These are phyloP conservation scores for Colletotrichum scovillei DNA, from an alignment of 2,329 filamentous ascomycete genomes.

Conservation along the genomic window DNA sequence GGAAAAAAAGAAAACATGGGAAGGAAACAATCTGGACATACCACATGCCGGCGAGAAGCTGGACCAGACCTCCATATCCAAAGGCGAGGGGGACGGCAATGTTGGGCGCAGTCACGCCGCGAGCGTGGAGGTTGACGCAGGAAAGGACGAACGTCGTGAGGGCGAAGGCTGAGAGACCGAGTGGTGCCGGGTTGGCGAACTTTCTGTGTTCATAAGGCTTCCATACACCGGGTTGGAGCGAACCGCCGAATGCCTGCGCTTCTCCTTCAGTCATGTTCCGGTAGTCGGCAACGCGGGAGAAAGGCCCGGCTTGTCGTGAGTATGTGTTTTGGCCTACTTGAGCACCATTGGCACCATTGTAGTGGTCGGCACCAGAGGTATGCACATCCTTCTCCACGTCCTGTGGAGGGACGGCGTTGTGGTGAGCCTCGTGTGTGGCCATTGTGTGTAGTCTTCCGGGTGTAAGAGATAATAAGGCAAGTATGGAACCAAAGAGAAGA, in stretches of 20 bases:
- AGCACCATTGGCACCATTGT: constrained; percentile 23
- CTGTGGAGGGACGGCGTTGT: constrained; percentile 16
- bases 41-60: constrained; percentile 89
- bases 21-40: constrained; percentile 55
- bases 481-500: background rate
- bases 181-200: constrained; percentile 82
- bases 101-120: constrained; percentile 69
- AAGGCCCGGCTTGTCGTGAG: constrained; percentile 28
- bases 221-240: constrained; percentile 78
- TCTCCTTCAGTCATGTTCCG: constrained; percentile 33
- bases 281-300: constrained; percentile 33
- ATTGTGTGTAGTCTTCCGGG: constrained; percentile 30
- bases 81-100: constrained; percentile 77
- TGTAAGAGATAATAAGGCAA: constrained; percentile 1
- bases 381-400: constrained; percentile 35
- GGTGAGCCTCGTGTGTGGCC: constrained; percentile 29
- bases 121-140: constrained; percentile 76
- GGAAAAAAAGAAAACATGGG: background rate
- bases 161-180: constrained; percentile 83
- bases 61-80: constrained; percentile 82
- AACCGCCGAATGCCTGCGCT: constrained; percentile 72
- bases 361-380: constrained; percentile 29
- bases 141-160: constrained; percentile 86
- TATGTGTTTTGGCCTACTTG: constrained; percentile 18
- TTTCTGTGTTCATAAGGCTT: constrained; percentile 74